Conservation (phyloP, 306 rosid genomes). For the Rubus parviflorus region DNA sequence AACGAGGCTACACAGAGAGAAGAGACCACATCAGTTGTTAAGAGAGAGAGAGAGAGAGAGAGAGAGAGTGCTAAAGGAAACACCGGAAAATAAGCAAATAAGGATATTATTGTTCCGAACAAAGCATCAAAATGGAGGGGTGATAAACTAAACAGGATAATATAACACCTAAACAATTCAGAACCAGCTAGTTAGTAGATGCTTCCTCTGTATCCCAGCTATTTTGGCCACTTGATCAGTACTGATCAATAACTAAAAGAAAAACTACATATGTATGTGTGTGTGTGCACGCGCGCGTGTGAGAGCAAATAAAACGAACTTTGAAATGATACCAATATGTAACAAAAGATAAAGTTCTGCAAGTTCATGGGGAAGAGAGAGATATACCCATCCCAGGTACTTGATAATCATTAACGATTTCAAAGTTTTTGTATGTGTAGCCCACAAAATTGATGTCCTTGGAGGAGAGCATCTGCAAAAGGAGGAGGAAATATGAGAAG, state of each 20-base stretch:
- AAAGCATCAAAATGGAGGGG: neutral
- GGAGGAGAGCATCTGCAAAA: slow-evolving; percentile 90
- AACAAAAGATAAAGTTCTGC: neutral
- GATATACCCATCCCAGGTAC: slow-evolving; percentile 89
- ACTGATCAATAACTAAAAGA: neutral
- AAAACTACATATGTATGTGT: neutral
- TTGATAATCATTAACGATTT: slow-evolving; percentile 93
- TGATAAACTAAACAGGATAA: neutral
- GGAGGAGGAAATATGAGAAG: slow-evolving; percentile 16
- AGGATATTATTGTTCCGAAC: neutral
- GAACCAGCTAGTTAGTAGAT: neutral
- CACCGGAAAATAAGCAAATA: neutral
- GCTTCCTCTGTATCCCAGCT: neutral
- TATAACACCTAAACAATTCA: neutral
- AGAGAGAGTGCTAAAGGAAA: no score
- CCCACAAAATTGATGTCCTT: slow-evolving; percentile 98
- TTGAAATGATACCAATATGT: neutral
- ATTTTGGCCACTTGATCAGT: slow-evolving; percentile 2
- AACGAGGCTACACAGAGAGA: slow-evolving; percentile 66
- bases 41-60: no score
- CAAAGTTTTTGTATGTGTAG: slow-evolving; percentile 94
- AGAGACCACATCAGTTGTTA: slow-evolving; percentile 16
- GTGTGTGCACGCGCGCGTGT: neutral
- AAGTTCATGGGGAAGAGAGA: slow-evolving; percentile 23
- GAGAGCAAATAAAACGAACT: neutral